Percentiles rank a stretch among this genome's conserved stretches.
Conservation (phyloP, 2,329 filamentous ascomycete genomes). For the Berkeleyomyces rouxiae region DNA sequence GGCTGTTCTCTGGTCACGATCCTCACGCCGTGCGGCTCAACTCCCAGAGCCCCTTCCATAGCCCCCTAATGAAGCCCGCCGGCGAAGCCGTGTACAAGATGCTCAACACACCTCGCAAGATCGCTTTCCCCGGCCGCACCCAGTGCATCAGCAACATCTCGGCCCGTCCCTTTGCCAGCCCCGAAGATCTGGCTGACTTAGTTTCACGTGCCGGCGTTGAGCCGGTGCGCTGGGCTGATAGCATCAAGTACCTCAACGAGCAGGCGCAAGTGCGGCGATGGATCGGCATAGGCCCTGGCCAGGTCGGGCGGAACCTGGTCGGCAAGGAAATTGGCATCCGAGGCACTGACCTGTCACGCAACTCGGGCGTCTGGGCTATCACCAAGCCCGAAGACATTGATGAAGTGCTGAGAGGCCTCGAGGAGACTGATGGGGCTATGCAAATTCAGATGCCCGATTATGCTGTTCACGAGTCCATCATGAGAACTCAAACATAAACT, state of each 20-base stretch:
- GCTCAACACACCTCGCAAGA: constrained; percentile 45
- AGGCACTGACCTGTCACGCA: constrained; percentile 60
- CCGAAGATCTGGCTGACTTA: constrained; percentile 60
- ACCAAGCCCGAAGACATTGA: constrained; percentile 64
- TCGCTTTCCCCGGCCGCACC: constrained; percentile 58
- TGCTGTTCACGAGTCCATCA: constrained; percentile 8
- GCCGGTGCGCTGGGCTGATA: constrained; percentile 89
- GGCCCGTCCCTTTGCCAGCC: constrained; percentile 57
- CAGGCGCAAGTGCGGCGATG: constrained; percentile 66
- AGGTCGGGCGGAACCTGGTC: constrained; percentile 82
- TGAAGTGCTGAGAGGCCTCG: constrained; percentile 45
- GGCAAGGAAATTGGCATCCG: constrained; percentile 89
- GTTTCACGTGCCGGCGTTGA: constrained; percentile 73
- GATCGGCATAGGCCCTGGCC: constrained; percentile 85
- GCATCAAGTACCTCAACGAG: constrained; percentile 75
- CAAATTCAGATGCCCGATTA: constrained; percentile 23
- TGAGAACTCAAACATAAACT: background rate
- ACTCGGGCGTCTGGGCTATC: constrained; percentile 85
- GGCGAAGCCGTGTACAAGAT: constrained; percentile 55
- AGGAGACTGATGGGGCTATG: constrained; percentile 41
- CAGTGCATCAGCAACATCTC: constrained; percentile 79
- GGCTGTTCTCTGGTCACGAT: constrained; percentile 83
- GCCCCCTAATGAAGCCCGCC: constrained; percentile 77
- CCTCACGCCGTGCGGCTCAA: constrained; percentile 74
- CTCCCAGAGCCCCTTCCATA: constrained; percentile 81